phyloP scores from a whole-genome alignment of 257 asterid species.

The Scutellaria galericulata region DNA sequence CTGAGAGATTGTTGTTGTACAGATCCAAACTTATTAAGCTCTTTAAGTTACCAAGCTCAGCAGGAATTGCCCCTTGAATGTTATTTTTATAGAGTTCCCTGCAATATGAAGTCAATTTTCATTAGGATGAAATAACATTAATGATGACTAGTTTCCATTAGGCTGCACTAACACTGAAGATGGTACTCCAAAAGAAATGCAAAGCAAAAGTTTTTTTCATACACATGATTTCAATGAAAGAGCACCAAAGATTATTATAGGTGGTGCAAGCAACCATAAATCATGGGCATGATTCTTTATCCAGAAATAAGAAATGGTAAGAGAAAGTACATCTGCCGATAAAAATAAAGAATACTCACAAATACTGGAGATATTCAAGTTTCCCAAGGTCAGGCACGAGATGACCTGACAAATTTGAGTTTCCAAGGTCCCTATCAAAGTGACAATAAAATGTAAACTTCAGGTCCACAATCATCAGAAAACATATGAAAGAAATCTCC shows the following conservation, averaged over 20 bases:
- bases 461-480: conserved; percentile 23
- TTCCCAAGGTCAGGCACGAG: conserved; percentile 75
- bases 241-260: conserved; percentile 8
- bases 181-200: conserved; percentile 14
- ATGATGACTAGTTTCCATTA: not conserved
- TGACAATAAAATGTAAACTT: conserved; percentile 26
- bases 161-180: conserved; percentile 7
- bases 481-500: conserved; percentile 16
- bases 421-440: conserved; percentile 73
- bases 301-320: not conserved
- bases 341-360: conserved; percentile 53
- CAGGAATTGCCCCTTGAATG: conserved; percentile 81
- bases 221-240: not conserved
- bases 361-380: conserved; percentile 55
- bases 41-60: conserved; percentile 85
- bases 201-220: conserved; percentile 14
- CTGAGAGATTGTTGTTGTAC: conserved; percentile 86
- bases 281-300: not conserved
- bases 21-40: conserved; percentile 91
- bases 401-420: conserved; percentile 74
- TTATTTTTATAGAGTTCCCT: conserved; percentile 94
- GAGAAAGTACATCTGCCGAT: not conserved
- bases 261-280: conserved; percentile 27
- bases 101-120: conserved; percentile 34
- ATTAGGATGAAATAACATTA: conserved; percentile 2